Evolutionary conservation across 2,329 filamentous ascomycete species (phyloP).

Genomic region (Lasiodiplodia hormozganensis): DNA sequence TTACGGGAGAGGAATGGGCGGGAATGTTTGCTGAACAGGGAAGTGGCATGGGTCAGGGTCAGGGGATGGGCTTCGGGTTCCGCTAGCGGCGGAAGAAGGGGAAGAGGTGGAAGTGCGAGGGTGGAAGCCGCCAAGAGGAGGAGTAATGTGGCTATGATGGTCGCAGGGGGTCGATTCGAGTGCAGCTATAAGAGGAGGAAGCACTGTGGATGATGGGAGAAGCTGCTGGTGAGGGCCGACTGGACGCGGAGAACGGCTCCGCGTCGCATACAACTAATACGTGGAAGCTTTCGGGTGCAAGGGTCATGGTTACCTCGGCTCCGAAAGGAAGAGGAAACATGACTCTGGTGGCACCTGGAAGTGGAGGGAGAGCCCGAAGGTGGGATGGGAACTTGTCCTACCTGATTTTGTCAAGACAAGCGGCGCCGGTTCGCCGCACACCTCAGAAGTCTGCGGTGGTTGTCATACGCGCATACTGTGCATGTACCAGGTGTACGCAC

Average conservation of each 20-base stretch:
- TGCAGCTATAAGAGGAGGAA: background rate
- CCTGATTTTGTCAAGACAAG: slow-evolving; percentile 24
- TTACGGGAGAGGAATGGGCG: slow-evolving; percentile 50
- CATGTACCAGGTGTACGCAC: slow-evolving; percentile 28
- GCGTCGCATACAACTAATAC: background rate
- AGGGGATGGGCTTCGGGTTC: slow-evolving; percentile 27
- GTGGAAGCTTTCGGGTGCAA: background rate
- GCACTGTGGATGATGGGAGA: background rate
- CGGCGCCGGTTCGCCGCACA: slow-evolving; percentile 26
- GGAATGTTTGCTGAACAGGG: slow-evolving; percentile 47
- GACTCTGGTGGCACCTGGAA: background rate
- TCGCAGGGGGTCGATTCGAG: background rate
- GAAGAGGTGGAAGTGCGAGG: background rate
- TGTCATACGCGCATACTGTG: slow-evolving; percentile 28
- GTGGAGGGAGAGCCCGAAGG: slow-evolving; percentile 1
- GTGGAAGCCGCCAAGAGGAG: background rate
- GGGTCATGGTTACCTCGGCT: background rate
- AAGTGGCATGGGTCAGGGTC: slow-evolving; percentile 36
- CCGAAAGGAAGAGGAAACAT: background rate
- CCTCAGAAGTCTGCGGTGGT: slow-evolving; percentile 25
- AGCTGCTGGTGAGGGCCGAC: background rate
- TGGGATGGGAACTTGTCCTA: slow-evolving; percentile 9
- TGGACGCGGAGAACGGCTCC: background rate
- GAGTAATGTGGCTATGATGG: background rate
- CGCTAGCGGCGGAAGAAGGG: background rate